Conservation (phyloP, 75 land plant genomes). For the Cupressus sempervirens region DNA sequence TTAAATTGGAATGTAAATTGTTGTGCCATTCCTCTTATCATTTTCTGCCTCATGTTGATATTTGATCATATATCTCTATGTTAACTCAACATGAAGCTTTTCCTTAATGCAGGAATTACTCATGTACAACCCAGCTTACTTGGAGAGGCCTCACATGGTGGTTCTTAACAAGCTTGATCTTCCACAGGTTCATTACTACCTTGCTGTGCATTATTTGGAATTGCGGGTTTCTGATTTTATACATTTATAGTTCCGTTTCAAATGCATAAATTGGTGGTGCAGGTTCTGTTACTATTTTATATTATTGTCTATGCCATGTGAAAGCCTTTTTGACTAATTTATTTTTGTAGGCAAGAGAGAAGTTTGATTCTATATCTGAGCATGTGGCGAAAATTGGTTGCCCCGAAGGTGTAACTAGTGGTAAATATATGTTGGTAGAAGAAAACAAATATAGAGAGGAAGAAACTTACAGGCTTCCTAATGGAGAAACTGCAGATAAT, state of each 20-base stretch:
- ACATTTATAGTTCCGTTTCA: background rate
- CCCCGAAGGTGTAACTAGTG: background rate
- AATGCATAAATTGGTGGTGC: background rate
- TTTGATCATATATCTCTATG: background rate
- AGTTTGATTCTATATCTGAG: slow-evolving; percentile 44
- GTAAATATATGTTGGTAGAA: slow-evolving; percentile 8
- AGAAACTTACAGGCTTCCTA: background rate
- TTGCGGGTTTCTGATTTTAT: background rate
- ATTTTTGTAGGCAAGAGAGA: slow-evolving; percentile 58
- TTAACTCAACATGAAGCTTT: background rate
- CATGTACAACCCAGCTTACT: slow-evolving; percentile 93
- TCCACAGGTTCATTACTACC: slow-evolving; percentile 38
- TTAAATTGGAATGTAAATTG: no score
- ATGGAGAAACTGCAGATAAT: background rate
- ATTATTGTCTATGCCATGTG: background rate
- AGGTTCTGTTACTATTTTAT: background rate
- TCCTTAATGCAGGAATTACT: slow-evolving; percentile 71
- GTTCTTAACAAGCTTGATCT: slow-evolving; percentile 92
- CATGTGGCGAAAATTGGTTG: slow-evolving; percentile 48
- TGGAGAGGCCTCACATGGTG: slow-evolving; percentile 85
- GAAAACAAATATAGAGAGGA: background rate
- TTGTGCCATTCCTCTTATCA: background rate
- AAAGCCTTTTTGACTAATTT: background rate
- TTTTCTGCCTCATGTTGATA: background rate
- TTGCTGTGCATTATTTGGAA: background rate